Evolutionary conservation across 1,284 basidiomycete species (phyloP).

Genomic region (Sanghuangporus baumii): DNA sequence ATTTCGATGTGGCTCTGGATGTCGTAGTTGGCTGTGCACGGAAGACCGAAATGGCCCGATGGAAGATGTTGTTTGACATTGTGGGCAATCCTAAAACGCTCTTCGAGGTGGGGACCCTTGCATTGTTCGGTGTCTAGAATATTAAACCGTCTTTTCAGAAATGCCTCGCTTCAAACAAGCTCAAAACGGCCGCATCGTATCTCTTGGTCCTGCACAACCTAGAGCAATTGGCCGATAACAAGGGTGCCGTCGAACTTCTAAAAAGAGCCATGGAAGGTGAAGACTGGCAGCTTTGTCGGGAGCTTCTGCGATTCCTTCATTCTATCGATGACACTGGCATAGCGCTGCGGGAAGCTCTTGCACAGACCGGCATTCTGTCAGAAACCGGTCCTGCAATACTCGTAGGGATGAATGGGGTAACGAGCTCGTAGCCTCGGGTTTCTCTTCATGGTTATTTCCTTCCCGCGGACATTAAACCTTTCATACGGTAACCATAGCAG

Average conservation of each 20-base stretch:
- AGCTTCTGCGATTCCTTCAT: slow-evolving; percentile 86
- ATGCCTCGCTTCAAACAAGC: slow-evolving; percentile 68
- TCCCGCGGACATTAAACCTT: neutral
- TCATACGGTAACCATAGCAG: too few species aligned
- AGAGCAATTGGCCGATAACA: slow-evolving; percentile 76
- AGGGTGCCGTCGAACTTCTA: slow-evolving; percentile 76
- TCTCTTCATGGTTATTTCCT: neutral
- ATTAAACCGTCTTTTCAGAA: slow-evolving; percentile 38
- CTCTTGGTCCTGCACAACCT: slow-evolving; percentile 91
- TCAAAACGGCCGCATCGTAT: slow-evolving; percentile 91
- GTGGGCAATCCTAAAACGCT: slow-evolving; percentile 87
- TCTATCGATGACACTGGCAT: slow-evolving; percentile 83
- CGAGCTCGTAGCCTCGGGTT: neutral
- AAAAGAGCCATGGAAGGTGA: slow-evolving; percentile 66
- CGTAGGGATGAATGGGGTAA: neutral
- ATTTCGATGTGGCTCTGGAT: slow-evolving; percentile 86
- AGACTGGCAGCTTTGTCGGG: slow-evolving; percentile 81
- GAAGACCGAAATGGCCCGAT: slow-evolving; percentile 93
- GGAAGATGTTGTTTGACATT: slow-evolving; percentile 84
- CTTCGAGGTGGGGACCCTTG: slow-evolving; percentile 63
- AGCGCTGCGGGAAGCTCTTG: slow-evolving; percentile 60
- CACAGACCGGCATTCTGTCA: slow-evolving; percentile 27
- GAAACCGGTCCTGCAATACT: neutral
- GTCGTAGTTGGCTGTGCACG: slow-evolving; percentile 95
- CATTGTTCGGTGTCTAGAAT: neutral